phyloP scores from a whole-genome alignment of 2,329 filamentous ascomycete genomes.

The Colletotrichum gigasporum region DNA sequence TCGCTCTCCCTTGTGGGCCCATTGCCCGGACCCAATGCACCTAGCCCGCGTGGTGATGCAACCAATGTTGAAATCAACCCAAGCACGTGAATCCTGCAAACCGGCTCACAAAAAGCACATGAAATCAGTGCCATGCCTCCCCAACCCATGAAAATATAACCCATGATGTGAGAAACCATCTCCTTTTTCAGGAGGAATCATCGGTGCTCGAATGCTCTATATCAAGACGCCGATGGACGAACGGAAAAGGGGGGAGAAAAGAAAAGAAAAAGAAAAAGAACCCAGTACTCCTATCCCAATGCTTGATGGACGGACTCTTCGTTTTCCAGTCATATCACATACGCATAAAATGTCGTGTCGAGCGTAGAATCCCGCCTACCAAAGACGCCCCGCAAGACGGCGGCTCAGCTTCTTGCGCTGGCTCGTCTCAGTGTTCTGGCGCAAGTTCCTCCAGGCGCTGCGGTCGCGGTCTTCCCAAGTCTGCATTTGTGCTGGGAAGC shows the following conservation, averaged over 20 bases:
- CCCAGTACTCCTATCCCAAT: slow-evolving; percentile 28
- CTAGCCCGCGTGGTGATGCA: not conserved
- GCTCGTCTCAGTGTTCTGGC: slow-evolving; percentile 46
- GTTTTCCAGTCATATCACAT: slow-evolving; percentile 17
- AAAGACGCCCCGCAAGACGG: slow-evolving; percentile 47
- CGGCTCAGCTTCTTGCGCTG: slow-evolving; percentile 50
- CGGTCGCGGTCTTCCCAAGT: slow-evolving; percentile 61
- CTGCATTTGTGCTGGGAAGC: slow-evolving; percentile 57
- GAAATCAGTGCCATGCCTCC: not conserved
- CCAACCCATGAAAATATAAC: not conserved
- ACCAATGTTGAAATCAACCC: not conserved
- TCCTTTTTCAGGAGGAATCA: slow-evolving; percentile 8
- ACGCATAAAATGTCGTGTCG: not conserved
- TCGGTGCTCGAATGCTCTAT: slow-evolving; percentile 22
- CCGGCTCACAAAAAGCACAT: not conserved
- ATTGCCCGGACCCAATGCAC: no score
- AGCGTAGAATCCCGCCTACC: no score
- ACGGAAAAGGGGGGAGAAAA: not conserved
- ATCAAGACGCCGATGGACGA: slow-evolving; percentile 25
- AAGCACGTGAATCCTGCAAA: not conserved
- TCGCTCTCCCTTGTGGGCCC: not conserved
- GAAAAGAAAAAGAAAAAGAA: not conserved
- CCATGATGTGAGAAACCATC: not conserved
- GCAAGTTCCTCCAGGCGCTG: slow-evolving; percentile 52
- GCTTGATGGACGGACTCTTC: slow-evolving; percentile 14